Base-by-base conservation (phyloP, 2,329 filamentous ascomycete species). In the Alternaria panax region DNA sequence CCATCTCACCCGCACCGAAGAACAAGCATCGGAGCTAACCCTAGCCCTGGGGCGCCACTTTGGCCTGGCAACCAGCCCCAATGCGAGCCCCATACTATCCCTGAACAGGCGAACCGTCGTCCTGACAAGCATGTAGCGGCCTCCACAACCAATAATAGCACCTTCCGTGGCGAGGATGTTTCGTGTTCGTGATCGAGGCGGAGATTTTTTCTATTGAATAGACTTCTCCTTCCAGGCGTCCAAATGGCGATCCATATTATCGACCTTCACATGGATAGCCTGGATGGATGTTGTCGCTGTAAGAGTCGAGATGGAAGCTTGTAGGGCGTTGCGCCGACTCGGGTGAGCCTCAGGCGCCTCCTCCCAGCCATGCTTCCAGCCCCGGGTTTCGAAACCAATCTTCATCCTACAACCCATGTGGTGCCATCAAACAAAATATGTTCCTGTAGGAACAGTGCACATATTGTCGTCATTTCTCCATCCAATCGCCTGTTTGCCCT, bases 11-110 rank as follows among this genome's bases (percentile, higher is more conserved):
- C 55, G 53, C 47, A 53, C 43, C 53, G 36, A 59, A 54, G 57
- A 46, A 55, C 55, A 62, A 59, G 47, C 61, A 58, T 63, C 42
- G 52, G 57, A 51, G 60, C 66, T 62, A 57, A 40, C 62, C 57
- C 63, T 54, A 55, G 61, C 64, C 46, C 50, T 59, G 47, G 38
- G 54, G 60, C 68, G 68, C 67, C 64, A 65, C 65, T 61, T 55
- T 69, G 66, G 47, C 67, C 65, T 36, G 62, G 69, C 69, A 71
- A 71, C 69, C 62, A 41, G 28, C 61, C 50, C 63, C 25, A 25
- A 48, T 14, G 45, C 50, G 38, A 54, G 41, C 59, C 38, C 61
- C 51, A 50, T 46, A n/a, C 57, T 51, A 56, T 22, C 27, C 38
- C 42, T 7, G n/a, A 52, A 51, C 25, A 22, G 52, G 41, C 43